A percentile compares a stretch with the other conserved stretches of the same genome.
Conservation (phyloP, 768 basidiomycete species). For the Pleurotus citrinopileatus region DNA sequence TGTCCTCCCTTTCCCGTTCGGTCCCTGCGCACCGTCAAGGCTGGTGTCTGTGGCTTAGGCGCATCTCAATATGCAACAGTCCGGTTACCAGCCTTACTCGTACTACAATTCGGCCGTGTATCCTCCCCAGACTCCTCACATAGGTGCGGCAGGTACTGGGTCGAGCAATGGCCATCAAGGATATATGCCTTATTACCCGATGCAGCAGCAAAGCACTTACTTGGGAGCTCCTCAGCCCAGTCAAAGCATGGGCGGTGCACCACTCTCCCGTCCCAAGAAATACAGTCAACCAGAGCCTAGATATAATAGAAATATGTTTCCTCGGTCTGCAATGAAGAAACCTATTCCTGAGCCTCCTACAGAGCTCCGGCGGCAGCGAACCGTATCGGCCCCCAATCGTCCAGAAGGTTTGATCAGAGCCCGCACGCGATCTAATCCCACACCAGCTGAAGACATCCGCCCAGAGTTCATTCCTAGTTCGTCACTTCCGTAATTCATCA, state of each 20-base stretch:
- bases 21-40: neutral
- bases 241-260: conserved; percentile 3
- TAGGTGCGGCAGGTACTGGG: conserved; percentile 28
- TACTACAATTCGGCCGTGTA: conserved; percentile 14
- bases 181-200: conserved; percentile 11
- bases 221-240: neutral
- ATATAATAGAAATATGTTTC: conserved; percentile 12
- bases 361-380: conserved; percentile 19
- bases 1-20: too few relatives aligned
- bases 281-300: conserved; percentile 17
- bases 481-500: neutral
- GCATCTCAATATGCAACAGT: neutral
- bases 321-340: conserved; percentile 58
- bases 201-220: conserved; percentile 8
- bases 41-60: neutral
- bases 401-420: conserved; percentile 13
- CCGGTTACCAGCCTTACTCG: conserved; percentile 16
- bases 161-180: conserved; percentile 34
- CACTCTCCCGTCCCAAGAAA: conserved; percentile 11
- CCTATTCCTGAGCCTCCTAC: conserved; percentile 23
- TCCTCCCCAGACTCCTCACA: conserved; percentile 30
- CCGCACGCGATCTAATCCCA: conserved; percentile 16
- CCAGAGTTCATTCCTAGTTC: conserved; percentile 11
- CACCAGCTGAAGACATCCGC: conserved; percentile 6
- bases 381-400: conserved; percentile 13